Conservation (phyloP, 805 yeast species). For the Kodamaea laetipori region DNA sequence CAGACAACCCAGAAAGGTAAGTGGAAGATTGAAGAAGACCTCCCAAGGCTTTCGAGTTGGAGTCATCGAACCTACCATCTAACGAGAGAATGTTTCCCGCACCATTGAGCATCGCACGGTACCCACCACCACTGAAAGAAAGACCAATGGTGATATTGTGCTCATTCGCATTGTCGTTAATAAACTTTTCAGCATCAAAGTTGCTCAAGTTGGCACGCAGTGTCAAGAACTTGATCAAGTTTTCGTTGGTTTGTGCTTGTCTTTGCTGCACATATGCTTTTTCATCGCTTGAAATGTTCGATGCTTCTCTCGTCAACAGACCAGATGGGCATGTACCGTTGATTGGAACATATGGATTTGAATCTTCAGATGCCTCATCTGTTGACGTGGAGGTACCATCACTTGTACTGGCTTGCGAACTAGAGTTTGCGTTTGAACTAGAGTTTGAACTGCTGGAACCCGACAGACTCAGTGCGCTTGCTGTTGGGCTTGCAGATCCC, state of each 20-base stretch:
- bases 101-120: slow-evolving; percentile 34
- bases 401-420: slow-evolving; percentile 1
- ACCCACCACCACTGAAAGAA: slow-evolving; percentile 41
- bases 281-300: slow-evolving; percentile 26
- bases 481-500: not conserved
- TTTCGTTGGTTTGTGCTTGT: slow-evolving; percentile 31
- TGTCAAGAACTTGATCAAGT: slow-evolving; percentile 29
- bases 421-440: not conserved
- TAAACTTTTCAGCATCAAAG: slow-evolving; percentile 34
- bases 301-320: slow-evolving; percentile 31
- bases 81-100: slow-evolving; percentile 18
- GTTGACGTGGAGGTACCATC: slow-evolving; percentile 8
- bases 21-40: slow-evolving; percentile 30
- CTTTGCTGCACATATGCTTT: slow-evolving; percentile 28
- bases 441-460: not conserved
- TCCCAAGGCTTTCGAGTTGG: slow-evolving; percentile 35
- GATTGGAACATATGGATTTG: slow-evolving; percentile 31
- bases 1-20: slow-evolving; percentile 42
- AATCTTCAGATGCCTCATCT: slow-evolving; percentile 16
- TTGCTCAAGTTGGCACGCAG: slow-evolving; percentile 33
- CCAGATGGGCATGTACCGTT: slow-evolving; percentile 33
- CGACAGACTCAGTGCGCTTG: too few relatives aligned
- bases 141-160: slow-evolving; percentile 33
- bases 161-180: slow-evolving; percentile 21
- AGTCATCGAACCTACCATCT: slow-evolving; percentile 19